A percentile compares a stretch with the other conserved stretches of the same genome.
These are phyloP conservation scores for Candida easanensis DNA, from an alignment of 805 yeast genomes.

Conservation along the genomic window DNA sequence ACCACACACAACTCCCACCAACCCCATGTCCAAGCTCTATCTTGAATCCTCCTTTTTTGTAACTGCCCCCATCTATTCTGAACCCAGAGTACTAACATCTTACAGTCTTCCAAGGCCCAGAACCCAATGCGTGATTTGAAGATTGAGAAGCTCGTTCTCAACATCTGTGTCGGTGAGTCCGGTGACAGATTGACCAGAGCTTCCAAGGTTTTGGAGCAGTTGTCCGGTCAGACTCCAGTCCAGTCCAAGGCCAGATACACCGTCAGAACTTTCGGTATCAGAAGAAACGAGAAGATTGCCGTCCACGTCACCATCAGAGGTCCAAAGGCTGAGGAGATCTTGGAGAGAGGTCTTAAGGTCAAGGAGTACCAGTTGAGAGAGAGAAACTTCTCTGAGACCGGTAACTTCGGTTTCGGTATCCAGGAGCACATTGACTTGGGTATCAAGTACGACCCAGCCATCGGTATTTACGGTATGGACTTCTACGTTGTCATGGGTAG, in stretches of 20 bases:
- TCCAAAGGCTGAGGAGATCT: conserved; percentile 99
- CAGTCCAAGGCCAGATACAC: conserved; percentile 99
- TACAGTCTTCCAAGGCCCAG: conserved; percentile 57
- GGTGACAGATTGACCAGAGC: conserved; percentile 99
- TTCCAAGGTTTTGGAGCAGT: conserved; percentile 99
- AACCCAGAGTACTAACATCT: conserved; percentile 18
- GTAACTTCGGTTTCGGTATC: conserved; percentile 99
- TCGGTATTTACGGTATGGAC: conserved; percentile 99
- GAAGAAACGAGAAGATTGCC: conserved; percentile 99
- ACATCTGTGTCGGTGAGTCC: conserved; percentile 99
- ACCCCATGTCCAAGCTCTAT: too few species aligned
- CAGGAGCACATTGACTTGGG: conserved; percentile 99
- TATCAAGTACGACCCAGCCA: conserved; percentile 99
- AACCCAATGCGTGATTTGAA: conserved; percentile 98
- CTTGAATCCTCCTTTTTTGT: too few species aligned
- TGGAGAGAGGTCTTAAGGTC: conserved; percentile 99
- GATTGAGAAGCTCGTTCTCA: conserved; percentile 98
- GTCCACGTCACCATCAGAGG: conserved; percentile 99
- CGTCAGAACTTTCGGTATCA: conserved; percentile 99
- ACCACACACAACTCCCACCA: too few species aligned
- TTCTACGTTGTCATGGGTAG: conserved; percentile 99
- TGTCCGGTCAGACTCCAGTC: conserved; percentile 99
- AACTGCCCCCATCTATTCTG: too few species aligned
- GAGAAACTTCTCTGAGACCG: conserved; percentile 97
- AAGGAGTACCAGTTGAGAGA: conserved; percentile 96